These are phyloP conservation scores for Lyophyllum shimeji DNA, from an alignment of 768 basidiomycete genomes.

Conservation along the genomic window DNA sequence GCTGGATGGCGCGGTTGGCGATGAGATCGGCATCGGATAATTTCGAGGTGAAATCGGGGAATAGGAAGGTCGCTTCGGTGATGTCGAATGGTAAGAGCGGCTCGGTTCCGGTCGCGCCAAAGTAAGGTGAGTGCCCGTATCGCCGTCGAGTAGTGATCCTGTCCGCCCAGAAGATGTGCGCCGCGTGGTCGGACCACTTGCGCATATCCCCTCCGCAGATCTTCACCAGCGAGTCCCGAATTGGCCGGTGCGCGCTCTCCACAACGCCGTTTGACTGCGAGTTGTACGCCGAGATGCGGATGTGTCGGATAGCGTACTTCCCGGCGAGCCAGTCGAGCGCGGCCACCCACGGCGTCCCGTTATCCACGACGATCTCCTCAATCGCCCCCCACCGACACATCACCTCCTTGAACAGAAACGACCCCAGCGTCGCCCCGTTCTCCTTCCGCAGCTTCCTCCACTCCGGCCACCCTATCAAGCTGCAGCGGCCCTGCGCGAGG, in stretches of 20 bases:
- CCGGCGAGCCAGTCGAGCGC: slow-evolving; percentile 18
- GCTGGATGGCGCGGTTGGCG: background rate
- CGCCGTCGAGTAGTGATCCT: slow-evolving; percentile 25
- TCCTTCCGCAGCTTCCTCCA: slow-evolving; percentile 19
- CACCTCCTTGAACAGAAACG: slow-evolving; percentile 28
- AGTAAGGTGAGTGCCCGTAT: slow-evolving; percentile 34
- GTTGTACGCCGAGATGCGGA: slow-evolving; percentile 41
- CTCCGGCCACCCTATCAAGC: slow-evolving; percentile 22
- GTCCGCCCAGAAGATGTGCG: slow-evolving; percentile 32
- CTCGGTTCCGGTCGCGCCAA: slow-evolving; percentile 30
- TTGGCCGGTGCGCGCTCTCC: slow-evolving; percentile 24
- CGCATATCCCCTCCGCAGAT: slow-evolving; percentile 23
- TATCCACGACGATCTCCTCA: slow-evolving; percentile 21
- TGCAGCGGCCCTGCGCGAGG: slow-evolving; percentile 25
- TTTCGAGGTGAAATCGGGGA: background rate
- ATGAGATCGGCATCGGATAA: background rate
- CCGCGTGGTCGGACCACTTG: slow-evolving; percentile 28
- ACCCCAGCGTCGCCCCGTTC: slow-evolving; percentile 17
- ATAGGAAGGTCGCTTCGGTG: slow-evolving; percentile 18
- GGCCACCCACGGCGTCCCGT: slow-evolving; percentile 28
- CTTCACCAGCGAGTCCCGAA: slow-evolving; percentile 28
- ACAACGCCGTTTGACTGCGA: slow-evolving; percentile 39
- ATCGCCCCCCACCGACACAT: slow-evolving; percentile 38
- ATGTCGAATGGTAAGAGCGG: slow-evolving; percentile 32
- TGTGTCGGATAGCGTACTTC: slow-evolving; percentile 34